Conservation (phyloP, 2,329 filamentous ascomycete genomes). For the Verticillium longisporum region DNA sequence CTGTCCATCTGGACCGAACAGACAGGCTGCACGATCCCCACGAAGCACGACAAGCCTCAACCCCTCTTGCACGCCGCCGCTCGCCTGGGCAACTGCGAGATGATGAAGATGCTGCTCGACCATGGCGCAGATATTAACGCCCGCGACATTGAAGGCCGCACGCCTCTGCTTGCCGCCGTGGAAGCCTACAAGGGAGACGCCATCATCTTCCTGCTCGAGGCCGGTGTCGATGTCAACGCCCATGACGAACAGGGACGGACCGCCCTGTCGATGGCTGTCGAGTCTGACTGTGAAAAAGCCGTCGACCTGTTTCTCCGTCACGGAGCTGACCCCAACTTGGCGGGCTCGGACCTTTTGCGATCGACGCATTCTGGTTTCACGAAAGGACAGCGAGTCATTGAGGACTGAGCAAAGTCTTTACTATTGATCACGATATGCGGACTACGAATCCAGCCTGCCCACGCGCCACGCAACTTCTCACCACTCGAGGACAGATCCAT, state of each 20-base stretch:
- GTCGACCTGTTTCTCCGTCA: background rate
- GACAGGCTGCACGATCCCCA: background rate
- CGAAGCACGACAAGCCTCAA: background rate
- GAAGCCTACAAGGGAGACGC: background rate
- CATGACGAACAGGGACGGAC: background rate
- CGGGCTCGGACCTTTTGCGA: background rate
- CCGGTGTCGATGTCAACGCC: background rate
- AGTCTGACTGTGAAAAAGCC: background rate
- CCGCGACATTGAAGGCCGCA: background rate
- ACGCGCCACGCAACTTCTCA: background rate
- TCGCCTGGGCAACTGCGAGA: background rate
- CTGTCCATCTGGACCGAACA: background rate
- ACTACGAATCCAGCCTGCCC: background rate
- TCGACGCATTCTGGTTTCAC: background rate
- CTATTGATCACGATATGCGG: background rate
- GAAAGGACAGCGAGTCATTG: background rate
- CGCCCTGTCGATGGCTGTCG: background rate
- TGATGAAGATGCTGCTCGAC: background rate
- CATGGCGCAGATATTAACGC: background rate
- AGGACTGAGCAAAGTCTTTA: background rate
- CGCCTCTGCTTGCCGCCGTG: background rate
- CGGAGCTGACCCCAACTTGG: background rate
- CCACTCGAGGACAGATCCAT: constrained; percentile 10
- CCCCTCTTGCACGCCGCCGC: background rate
- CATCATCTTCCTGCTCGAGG: background rate